phyloP scores from a whole-genome alignment of 192 early-diverging fungal species.

The Allomyces arbusculus region DNA sequence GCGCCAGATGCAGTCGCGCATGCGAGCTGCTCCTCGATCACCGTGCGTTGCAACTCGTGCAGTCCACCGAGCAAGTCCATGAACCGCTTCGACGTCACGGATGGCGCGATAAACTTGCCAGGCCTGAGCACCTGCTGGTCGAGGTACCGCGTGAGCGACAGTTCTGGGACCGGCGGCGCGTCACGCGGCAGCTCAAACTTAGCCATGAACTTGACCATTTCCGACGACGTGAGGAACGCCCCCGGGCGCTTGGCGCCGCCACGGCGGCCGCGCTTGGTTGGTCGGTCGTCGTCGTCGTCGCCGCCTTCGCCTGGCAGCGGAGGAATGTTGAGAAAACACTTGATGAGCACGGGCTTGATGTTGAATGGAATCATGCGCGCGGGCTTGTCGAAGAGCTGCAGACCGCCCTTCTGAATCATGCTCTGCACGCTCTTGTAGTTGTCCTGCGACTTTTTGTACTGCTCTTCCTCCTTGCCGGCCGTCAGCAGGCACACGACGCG shows the following conservation, averaged over 20 bases:
- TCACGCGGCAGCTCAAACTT: not conserved
- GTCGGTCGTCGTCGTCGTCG: not conserved
- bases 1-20: not conserved
- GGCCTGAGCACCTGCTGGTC: not conserved
- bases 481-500: slow-evolving; percentile 40
- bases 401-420: slow-evolving; percentile 14
- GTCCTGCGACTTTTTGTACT: slow-evolving; percentile 24
- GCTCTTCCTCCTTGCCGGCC: slow-evolving; percentile 41
- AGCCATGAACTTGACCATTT: not conserved
- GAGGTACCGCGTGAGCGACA: not conserved
- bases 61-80: not conserved
- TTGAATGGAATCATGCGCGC: not conserved
- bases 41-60: not conserved
- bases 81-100: not conserved
- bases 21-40: not conserved
- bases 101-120: not conserved
- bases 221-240: not conserved
- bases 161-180: not conserved
- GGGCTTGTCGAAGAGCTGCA: not conserved
- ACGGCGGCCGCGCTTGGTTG: not conserved
- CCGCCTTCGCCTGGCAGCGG: not conserved
- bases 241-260: not conserved
- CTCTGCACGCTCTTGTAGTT: slow-evolving; percentile 45
- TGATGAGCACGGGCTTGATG: not conserved
- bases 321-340: not conserved